Conservation (phyloP, 2,329 filamentous ascomycete species). For the Sclerotiophoma versabilis region DNA sequence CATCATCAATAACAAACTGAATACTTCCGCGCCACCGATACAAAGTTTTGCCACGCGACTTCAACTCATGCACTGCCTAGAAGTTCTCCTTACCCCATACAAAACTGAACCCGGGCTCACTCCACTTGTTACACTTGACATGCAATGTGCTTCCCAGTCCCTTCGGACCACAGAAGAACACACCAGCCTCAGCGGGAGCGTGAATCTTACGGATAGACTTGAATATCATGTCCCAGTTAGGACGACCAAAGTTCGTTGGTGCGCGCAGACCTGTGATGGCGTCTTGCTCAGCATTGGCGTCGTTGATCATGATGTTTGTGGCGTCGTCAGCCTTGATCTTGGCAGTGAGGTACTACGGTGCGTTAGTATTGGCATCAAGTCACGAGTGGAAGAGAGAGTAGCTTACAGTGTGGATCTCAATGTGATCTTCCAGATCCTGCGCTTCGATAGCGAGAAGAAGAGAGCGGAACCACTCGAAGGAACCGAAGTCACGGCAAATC, state of each 20-base stretch:
- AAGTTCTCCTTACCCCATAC: conserved; percentile 76
- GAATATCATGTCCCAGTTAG: conserved; percentile 93
- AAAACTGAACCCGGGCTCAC: conserved; percentile 75
- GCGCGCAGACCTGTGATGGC: conserved; percentile 82
- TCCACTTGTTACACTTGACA: conserved; percentile 87
- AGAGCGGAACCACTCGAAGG: conserved; percentile 89
- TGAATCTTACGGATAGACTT: conserved; percentile 78
- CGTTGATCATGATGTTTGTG: conserved; percentile 93
- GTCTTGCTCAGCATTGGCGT: conserved; percentile 82
- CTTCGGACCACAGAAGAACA: conserved; percentile 84
- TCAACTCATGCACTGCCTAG: conserved; percentile 52
- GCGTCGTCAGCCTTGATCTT: conserved; percentile 87
- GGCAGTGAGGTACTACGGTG: conserved; percentile 73
- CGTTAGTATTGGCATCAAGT: conserved; percentile 21
- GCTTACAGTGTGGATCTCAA: conserved; percentile 80
- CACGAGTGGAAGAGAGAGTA: neutral
- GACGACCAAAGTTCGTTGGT: conserved; percentile 84
- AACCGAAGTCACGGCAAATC: conserved; percentile 87
- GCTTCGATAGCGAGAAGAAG: conserved; percentile 84
- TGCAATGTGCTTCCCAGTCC: conserved; percentile 77
- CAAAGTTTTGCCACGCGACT: too few relatives aligned
- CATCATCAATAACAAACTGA: neutral
- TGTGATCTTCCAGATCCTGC: conserved; percentile 81
- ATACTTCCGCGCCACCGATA: neutral
- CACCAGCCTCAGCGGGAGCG: conserved; percentile 51